Evolutionary conservation across 1,284 basidiomycete species (phyloP), one percentile per base, ranked within the genome.

Genomic region (Fomitopsis schrenkii): DNA sequence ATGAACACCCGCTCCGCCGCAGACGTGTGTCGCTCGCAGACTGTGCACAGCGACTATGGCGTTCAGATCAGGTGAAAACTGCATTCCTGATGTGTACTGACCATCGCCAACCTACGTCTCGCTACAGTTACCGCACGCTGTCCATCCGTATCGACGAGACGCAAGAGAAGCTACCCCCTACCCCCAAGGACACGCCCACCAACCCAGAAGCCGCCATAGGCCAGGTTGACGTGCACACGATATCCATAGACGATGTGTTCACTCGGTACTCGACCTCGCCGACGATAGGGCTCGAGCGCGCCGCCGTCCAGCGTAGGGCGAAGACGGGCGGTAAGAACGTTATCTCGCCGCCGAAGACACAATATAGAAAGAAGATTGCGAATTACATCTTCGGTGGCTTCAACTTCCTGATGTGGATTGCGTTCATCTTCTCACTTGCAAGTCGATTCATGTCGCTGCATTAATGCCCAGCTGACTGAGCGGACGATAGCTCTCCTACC

Each of bases 301-400:
- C 71, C 5, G 77, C 80, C 1, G 76, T 82, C 28, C 67, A 74
- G 44, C 77, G 81, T 44, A 75, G 72, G 7, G 63, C 74, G 9
- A 76, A 74, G 59, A 73, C 81, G 26, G 59, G 59, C 17, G 82
- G 81, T 9, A 79, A 75, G 66, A 85, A 85, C 64, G 67, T 79
- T 44, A 80, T 85, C 30, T 77, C 77, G 7, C 77, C 80, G 4
- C 79, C 81, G 28, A 77, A 79, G 15, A 81, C 75, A 35, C 75
- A 77, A 55, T 79, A 79, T 65, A 77, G 77, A 74, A 75, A 77
- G 69, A 84, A 83, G 70, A 70, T 75, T 0, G 71, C 82, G 40
- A 79, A 79, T 67, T 84, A 83, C 58, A 64, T 83, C 33, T 84
- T 84, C 48, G 83, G 82, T 33, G 82, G 79, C 1, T 84, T 84